These are phyloP conservation scores for Mycosphaerella sp. DNA, from an alignment of 2,329 filamentous ascomycete species.

Conservation along the genomic window DNA sequence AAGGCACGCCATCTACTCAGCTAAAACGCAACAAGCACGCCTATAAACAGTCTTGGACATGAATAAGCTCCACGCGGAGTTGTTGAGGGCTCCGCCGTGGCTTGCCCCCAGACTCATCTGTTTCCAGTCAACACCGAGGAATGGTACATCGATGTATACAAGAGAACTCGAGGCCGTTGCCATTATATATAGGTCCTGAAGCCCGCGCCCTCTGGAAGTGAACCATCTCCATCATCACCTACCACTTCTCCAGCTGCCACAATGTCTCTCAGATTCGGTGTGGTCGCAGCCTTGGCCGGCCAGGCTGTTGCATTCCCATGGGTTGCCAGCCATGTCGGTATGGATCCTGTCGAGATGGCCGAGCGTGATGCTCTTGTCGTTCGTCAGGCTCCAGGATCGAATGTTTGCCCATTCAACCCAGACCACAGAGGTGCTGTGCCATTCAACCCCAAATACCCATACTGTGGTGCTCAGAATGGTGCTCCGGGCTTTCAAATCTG, in stretches of 20 bases:
- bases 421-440: conserved; percentile 36
- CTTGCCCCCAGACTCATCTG: not conserved
- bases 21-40: not conserved
- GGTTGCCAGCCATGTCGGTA: conserved; percentile 30
- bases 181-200: not conserved
- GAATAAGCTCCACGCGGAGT: conserved; percentile 1
- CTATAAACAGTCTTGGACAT: not conserved
- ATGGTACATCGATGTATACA: not conserved
- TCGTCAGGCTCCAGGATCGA: conserved; percentile 11
- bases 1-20: not conserved
- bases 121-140: not conserved
- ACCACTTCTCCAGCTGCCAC: not conserved
- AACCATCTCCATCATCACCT: not conserved
- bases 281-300: conserved; percentile 23
- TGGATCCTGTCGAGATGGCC: conserved; percentile 20
- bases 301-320: conserved; percentile 36
- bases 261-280: conserved; percentile 8
- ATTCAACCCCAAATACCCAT: conserved; percentile 32
- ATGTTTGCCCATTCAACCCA: conserved; percentile 36
- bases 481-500: conserved; percentile 39
- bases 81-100: not conserved
- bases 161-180: not conserved
- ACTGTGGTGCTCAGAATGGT: conserved; percentile 37
- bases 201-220: not conserved
- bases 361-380: conserved; percentile 32